Conservation (phyloP, 2,329 filamentous ascomycete genomes). For the Aaosphaeria pasadenensis region DNA sequence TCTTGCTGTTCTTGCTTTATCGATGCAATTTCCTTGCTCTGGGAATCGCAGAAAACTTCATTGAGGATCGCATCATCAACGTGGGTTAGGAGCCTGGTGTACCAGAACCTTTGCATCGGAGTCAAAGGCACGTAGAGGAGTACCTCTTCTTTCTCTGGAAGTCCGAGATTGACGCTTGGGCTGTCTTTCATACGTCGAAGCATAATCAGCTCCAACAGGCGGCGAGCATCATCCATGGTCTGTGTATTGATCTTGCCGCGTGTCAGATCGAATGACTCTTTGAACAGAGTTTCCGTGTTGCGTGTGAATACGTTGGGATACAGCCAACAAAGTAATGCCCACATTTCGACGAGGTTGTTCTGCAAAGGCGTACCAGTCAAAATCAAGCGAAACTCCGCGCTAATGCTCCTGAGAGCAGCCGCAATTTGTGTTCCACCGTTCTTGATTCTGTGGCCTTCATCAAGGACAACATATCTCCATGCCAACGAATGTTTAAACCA, state of each 20-base stretch:
- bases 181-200: slow-evolving; percentile 57
- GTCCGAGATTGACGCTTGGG: slow-evolving; percentile 51
- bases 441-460: slow-evolving; percentile 99
- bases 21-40: slow-evolving; percentile 42
- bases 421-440: slow-evolving; percentile 57
- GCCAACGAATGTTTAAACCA: slow-evolving; percentile 90
- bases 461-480: slow-evolving; percentile 99
- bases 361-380: slow-evolving; percentile 57
- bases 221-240: slow-evolving; percentile 53
- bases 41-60: slow-evolving; percentile 50
- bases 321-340: slow-evolving; percentile 57
- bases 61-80: slow-evolving; percentile 51
- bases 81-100: slow-evolving; percentile 55
- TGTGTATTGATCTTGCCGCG: slow-evolving; percentile 52
- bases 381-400: slow-evolving; percentile 49
- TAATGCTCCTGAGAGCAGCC: slow-evolving; percentile 40
- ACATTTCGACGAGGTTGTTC: slow-evolving; percentile 57
- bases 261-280: slow-evolving; percentile 55
- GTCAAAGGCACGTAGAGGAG: slow-evolving; percentile 57
- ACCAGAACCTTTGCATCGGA: slow-evolving; percentile 58
- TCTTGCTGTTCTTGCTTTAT: slow-evolving; percentile 38
- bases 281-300: slow-evolving; percentile 51
- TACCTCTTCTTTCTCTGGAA: slow-evolving; percentile 58
- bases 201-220: slow-evolving; percentile 57
- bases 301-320: slow-evolving; percentile 56